A percentile compares a stretch with the other conserved stretches of the same genome.
These are phyloP conservation scores for Linum tenue DNA, from an alignment of 345 rosid species.

Conservation along the genomic window DNA sequence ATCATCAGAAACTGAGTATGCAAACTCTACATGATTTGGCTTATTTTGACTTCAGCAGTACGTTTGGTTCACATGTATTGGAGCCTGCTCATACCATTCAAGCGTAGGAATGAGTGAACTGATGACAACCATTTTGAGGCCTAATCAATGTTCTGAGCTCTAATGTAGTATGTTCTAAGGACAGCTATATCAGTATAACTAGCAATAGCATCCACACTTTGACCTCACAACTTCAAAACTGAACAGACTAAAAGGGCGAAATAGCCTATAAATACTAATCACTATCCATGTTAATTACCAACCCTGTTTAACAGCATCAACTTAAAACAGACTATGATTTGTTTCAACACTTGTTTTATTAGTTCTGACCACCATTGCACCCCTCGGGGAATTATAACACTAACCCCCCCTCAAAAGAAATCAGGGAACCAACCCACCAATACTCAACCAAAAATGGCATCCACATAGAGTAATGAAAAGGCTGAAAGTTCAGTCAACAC, in stretches of 20 bases:
- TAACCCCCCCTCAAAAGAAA: not conserved
- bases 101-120: not conserved
- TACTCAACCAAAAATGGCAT: not conserved
- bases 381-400: not conserved
- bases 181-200: not conserved
- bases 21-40: not conserved
- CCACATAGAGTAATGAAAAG: not conserved
- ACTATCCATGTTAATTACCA: no score
- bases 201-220: not conserved
- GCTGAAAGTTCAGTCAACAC: constrained; percentile 10
- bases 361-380: no score
- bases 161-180: not conserved
- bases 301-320: not conserved
- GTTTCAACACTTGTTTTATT: not conserved
- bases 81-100: no score
- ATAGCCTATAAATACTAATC: no score
- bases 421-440: not conserved
- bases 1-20: not conserved
- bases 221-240: not conserved
- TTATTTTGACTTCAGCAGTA: not conserved
- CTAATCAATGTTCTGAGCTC: not conserved
- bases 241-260: no score
- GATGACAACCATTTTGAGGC: not conserved
- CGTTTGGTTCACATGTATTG: not conserved
- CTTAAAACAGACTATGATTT: not conserved